Percentiles rank a stretch among this genome's conserved stretches.
phyloP scores from a whole-genome alignment of 306 rosid species.

The Pyrus bretschneideri region DNA sequence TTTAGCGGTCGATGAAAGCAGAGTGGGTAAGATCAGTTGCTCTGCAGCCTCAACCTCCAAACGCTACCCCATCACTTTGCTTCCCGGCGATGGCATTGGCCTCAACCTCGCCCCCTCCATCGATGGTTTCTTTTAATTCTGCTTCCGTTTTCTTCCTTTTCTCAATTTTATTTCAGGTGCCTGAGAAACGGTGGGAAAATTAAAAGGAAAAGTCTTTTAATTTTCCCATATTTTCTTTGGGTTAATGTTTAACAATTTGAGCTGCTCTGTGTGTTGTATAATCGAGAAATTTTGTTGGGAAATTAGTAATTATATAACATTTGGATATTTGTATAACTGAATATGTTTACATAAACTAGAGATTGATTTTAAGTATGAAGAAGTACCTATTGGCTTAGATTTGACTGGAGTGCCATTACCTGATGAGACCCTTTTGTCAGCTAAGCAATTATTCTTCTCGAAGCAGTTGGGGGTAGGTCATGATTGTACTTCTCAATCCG shows the following conservation, averaged over 20 bases:
- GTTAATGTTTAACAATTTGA: not conserved
- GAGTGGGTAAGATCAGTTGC: conserved; percentile 29
- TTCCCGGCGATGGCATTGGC: conserved; percentile 93
- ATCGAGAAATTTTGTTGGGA: not conserved
- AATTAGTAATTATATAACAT: not conserved
- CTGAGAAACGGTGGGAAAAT: not conserved
- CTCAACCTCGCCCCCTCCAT: conserved; percentile 59
- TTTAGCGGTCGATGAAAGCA: too few relatives aligned
- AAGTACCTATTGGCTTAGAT: conserved; percentile 51
- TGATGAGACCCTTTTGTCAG: conserved; percentile 59
- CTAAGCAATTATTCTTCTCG: conserved; percentile 58
- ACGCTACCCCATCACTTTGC: conserved; percentile 63
- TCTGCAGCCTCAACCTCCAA: conserved; percentile 44
- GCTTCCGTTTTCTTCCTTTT: not conserved
- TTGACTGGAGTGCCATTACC: conserved; percentile 80
- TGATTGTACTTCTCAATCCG: not conserved
- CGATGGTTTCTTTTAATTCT: conserved; percentile 38
- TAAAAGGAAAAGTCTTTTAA: not conserved
- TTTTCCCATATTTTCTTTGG: not conserved
- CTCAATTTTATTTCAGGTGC: not conserved
- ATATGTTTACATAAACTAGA: conserved; percentile 24
- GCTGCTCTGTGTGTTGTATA: not conserved
- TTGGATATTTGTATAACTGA: not conserved
- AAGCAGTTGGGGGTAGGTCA: conserved; percentile 86
- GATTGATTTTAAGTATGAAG: conserved; percentile 53